Evolutionary conservation across 2,329 filamentous ascomycete genomes (phyloP).

Genomic region (Colletotrichum zoysiae): DNA sequence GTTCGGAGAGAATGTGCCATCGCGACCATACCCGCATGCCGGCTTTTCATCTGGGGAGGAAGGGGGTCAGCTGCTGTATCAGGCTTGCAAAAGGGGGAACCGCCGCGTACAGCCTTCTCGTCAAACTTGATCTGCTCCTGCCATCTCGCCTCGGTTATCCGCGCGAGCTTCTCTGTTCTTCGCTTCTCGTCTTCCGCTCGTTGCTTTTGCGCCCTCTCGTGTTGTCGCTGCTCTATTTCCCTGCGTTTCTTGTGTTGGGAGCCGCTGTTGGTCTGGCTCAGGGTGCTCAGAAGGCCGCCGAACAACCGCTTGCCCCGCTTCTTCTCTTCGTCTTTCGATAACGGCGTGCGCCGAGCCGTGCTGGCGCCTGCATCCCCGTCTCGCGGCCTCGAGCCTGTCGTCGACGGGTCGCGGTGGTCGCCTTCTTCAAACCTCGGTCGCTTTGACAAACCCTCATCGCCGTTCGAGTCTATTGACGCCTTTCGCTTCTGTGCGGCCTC

Average conservation of each 20-base stretch:
- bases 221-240: constrained; percentile 86
- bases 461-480: constrained; percentile 44
- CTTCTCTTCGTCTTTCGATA: constrained; percentile 74
- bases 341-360: constrained; percentile 51
- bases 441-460: constrained; percentile 41
- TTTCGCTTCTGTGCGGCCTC: constrained; percentile 49
- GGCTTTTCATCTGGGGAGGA: constrained; percentile 74
- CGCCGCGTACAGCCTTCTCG: constrained; percentile 75
- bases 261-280: constrained; percentile 77
- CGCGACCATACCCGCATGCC: constrained; percentile 78
- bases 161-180: constrained; percentile 74
- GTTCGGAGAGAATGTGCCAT: constrained; percentile 82
- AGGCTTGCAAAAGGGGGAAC: not conserved
- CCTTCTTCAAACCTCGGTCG: constrained; percentile 40
- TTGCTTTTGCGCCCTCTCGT: constrained; percentile 80
- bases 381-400: not conserved
- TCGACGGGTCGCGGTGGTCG: constrained; percentile 15
- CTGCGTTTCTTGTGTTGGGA: constrained; percentile 76
- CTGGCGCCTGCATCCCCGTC: constrained; percentile 37
- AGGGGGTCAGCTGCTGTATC: constrained; percentile 44
- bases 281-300: constrained; percentile 81
- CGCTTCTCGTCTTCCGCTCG: constrained; percentile 77
- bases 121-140: constrained; percentile 82
- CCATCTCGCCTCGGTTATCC: constrained; percentile 70
- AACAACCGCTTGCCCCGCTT: constrained; percentile 89